A percentile compares a stretch with the other conserved stretches of the same genome.
These are phyloP conservation scores for Gracilaria domingensis DNA, from an alignment of 23 red algal genomes.

Conservation along the genomic window DNA sequence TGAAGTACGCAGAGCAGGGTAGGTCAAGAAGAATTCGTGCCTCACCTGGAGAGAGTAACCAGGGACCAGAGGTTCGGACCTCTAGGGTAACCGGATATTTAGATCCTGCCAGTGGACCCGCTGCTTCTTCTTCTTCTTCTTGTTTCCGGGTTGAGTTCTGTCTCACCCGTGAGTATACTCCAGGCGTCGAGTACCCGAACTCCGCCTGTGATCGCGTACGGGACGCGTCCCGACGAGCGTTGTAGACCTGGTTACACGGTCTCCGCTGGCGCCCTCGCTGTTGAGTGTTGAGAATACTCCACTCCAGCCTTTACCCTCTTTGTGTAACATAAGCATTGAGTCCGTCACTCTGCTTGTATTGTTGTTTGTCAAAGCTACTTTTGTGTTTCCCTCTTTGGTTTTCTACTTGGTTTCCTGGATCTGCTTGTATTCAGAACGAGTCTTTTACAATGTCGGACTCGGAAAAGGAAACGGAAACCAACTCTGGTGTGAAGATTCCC, in stretches of 20 bases:
- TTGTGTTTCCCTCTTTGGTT: neutral
- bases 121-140: neutral
- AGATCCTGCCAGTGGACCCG: neutral
- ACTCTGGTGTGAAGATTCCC: slow-evolving; percentile 12
- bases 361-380: neutral
- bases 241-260: slow-evolving; percentile 1
- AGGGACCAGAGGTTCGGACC: neutral
- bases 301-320: neutral
- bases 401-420: neutral
- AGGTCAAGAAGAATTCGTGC: slow-evolving; percentile 11
- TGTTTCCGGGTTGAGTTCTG: neutral
- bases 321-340: slow-evolving; percentile 1
- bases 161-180: neutral
- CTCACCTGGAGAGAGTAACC: slow-evolving; percentile 32
- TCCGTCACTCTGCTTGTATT: neutral
- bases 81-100: slow-evolving; percentile 1
- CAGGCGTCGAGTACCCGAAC: slow-evolving; percentile 24
- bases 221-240: slow-evolving; percentile 13
- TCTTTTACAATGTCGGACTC: slow-evolving; percentile 24
- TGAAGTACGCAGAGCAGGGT: slow-evolving; percentile 29
- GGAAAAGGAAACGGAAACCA: slow-evolving; percentile 26
- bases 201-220: slow-evolving; percentile 22
- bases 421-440: neutral
- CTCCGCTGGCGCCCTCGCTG: slow-evolving; percentile 1
- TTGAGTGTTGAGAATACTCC: slow-evolving; percentile 11